phyloP scores from a whole-genome alignment of 768 basidiomycete genomes.

The Suillus subluteus region DNA sequence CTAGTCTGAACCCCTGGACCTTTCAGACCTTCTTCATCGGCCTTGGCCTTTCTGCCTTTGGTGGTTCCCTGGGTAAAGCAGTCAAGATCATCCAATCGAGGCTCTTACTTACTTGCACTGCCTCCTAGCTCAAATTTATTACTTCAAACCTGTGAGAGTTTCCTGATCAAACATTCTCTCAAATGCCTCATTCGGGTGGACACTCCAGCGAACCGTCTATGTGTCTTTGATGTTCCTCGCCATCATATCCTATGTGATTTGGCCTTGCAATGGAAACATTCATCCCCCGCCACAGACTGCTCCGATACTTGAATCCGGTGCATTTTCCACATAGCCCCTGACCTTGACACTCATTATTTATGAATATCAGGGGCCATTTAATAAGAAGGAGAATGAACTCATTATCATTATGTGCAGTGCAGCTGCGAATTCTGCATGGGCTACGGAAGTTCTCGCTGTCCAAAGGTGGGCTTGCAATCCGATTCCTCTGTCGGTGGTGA shows the following conservation, averaged over 20 bases:
- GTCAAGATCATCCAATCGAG: slow-evolving; percentile 10
- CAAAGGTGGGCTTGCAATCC: slow-evolving; percentile 35
- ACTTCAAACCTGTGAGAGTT: too few species aligned
- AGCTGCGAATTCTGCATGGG: slow-evolving; percentile 55
- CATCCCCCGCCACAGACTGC: slow-evolving; percentile 47
- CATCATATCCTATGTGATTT: slow-evolving; percentile 52
- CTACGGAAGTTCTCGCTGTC: slow-evolving; percentile 56
- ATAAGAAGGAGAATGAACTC: slow-evolving; percentile 63
- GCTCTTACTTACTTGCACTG: slow-evolving; percentile 8
- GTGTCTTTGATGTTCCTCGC: slow-evolving; percentile 60
- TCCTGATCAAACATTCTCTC: too few species aligned
- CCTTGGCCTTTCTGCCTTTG: slow-evolving; percentile 54
- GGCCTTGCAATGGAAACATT: slow-evolving; percentile 50
- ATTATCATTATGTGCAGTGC: slow-evolving; percentile 61
- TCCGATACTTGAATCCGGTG: slow-evolving; percentile 56
- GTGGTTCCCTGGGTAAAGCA: slow-evolving; percentile 48
- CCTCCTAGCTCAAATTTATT: too few species aligned
- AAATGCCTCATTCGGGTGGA: too few species aligned
- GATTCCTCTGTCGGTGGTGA: not conserved
- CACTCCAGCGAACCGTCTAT: too few species aligned
- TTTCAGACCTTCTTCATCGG: slow-evolving; percentile 57
- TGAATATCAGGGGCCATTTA: slow-evolving; percentile 52
- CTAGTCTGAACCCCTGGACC: slow-evolving; percentile 33
- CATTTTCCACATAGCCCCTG: not conserved
- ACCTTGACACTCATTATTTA: not conserved